Conservation (phyloP, 2,329 filamentous ascomycete species). For the Stachybotrys chartarum region DNA sequence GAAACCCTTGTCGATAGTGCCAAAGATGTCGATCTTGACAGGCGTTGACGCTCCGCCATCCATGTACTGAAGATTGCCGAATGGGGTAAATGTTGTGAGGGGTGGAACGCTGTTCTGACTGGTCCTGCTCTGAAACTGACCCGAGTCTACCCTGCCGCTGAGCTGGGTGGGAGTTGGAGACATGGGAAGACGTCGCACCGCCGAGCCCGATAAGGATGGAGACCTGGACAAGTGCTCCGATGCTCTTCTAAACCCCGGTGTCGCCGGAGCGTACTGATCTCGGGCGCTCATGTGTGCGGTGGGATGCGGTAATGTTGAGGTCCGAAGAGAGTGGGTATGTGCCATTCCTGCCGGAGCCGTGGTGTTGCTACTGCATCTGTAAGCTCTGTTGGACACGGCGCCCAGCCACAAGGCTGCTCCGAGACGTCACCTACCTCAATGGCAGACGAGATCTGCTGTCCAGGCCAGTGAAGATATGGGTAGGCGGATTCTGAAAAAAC, state of each 20-base stretch:
- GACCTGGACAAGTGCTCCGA: constrained; percentile 45
- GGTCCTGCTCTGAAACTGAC: constrained; percentile 26
- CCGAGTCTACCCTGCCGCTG: constrained; percentile 42
- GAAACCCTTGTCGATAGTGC: constrained; percentile 84
- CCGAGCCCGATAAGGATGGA: constrained; percentile 38
- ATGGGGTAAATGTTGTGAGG: constrained; percentile 39
- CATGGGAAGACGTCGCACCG: constrained; percentile 43
- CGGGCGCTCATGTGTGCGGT: constrained; percentile 40
- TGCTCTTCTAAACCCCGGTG: constrained; percentile 42
- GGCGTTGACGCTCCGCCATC: constrained; percentile 35
- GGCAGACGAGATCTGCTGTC: constrained; percentile 48
- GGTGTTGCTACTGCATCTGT: constrained; percentile 28
- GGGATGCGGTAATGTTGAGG: constrained; percentile 45
- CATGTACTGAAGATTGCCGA: constrained; percentile 55
- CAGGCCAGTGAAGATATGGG: constrained; percentile 39
- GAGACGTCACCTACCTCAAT: constrained; percentile 40
- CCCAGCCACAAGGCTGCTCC: background rate
- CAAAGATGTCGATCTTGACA: constrained; percentile 67
- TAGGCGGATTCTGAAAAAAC: constrained; percentile 37
- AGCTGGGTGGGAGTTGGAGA: constrained; percentile 45
- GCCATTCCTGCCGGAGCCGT: constrained; percentile 48
- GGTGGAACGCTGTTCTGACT: constrained; percentile 41
- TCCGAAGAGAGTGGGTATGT: constrained; percentile 36
- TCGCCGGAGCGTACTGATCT: constrained; percentile 45
- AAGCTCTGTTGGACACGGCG: background rate